Evolutionary conservation across 305 asterid species (phyloP).

Genomic region (Fraxinus albicans): DNA sequence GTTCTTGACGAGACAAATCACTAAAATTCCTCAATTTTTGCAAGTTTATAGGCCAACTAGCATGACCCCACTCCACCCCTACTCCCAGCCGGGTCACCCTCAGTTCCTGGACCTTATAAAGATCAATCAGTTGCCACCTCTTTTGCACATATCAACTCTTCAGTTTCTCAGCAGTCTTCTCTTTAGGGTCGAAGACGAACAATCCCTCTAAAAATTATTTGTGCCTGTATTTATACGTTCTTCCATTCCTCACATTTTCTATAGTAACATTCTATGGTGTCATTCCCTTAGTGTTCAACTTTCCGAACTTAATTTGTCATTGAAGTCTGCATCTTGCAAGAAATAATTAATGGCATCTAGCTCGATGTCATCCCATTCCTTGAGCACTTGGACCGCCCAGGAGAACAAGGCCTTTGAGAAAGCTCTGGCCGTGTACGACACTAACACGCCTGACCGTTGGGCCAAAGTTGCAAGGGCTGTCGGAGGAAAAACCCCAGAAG

Average conservation of each 20-base stretch:
- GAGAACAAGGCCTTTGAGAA: slow-evolving; percentile 88
- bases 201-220: neutral
- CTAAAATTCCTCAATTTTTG: neutral
- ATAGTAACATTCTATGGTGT: neutral
- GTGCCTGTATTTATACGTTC: neutral
- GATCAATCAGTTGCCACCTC: slow-evolving; percentile 27
- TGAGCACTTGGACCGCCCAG: slow-evolving; percentile 62
- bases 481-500: slow-evolving; percentile 61
- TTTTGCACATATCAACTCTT: slow-evolving; percentile 29
- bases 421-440: slow-evolving; percentile 76
- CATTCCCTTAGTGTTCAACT: neutral
- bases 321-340: neutral
- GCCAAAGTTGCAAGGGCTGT: slow-evolving; percentile 74
- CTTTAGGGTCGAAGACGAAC: neutral
- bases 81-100: neutral
- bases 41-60: slow-evolving; percentile 10
- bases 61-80: neutral
- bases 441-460: slow-evolving; percentile 92
- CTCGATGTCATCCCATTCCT: slow-evolving; percentile 45
- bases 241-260: neutral
- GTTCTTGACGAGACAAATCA: neutral
- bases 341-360: slow-evolving; percentile 50
- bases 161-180: neutral
- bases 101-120: slow-evolving; percentile 39
- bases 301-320: neutral